A percentile compares a stretch with the other conserved stretches of the same genome.
Evolutionary conservation across 2,329 filamentous ascomycete genomes (phyloP).

Genomic region (Talaromyces sp.): DNA sequence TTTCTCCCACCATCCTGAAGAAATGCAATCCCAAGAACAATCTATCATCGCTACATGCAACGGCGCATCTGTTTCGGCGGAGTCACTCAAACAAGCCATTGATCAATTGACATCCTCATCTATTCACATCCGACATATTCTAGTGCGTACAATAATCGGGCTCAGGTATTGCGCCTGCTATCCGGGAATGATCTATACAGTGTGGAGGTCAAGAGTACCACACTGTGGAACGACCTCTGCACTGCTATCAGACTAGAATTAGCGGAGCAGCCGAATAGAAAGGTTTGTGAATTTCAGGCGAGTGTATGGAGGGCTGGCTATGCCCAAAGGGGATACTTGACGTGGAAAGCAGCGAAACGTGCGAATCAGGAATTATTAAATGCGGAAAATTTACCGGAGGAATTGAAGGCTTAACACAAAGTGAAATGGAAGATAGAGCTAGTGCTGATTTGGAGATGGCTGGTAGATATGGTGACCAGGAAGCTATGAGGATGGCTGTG

Average conservation of each 20-base stretch:
- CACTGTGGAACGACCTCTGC: background rate
- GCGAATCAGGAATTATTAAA: background rate
- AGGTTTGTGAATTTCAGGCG: background rate
- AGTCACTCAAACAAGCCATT: background rate
- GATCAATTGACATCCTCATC: background rate
- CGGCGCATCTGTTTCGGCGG: background rate
- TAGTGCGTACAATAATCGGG: background rate
- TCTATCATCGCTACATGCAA: background rate
- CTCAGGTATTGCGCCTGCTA: background rate
- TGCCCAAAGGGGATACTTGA: background rate
- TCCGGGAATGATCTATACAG: background rate
- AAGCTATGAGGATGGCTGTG: constrained; percentile 12
- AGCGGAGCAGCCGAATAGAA: background rate
- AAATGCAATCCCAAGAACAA: background rate
- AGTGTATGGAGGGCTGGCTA: background rate
- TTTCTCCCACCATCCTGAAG: background rate
- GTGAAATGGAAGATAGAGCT: background rate
- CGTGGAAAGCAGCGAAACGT: background rate
- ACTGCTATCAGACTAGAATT: background rate
- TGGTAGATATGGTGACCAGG: constrained; percentile 13
- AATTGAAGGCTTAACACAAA: background rate
- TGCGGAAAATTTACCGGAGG: background rate
- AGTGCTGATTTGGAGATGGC: background rate
- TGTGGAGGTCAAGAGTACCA: background rate
- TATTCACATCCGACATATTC: background rate